Conservation (phyloP, 495 filamentous ascomycete genomes). For the Penicillium malachiteum region DNA sequence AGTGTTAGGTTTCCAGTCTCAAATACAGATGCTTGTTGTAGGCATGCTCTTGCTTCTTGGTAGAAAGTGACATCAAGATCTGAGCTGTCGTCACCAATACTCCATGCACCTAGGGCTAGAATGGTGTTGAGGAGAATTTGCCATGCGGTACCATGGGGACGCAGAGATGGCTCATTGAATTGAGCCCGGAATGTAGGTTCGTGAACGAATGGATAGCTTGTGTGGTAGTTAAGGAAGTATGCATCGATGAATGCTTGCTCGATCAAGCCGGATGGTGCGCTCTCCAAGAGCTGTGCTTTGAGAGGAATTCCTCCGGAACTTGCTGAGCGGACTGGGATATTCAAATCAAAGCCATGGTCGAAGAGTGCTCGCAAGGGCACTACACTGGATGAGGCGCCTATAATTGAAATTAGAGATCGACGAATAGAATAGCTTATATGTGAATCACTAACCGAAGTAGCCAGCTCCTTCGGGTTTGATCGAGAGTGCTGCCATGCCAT, state of each 20-base stretch:
- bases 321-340: slow-evolving; percentile 37
- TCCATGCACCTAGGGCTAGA: slow-evolving; percentile 52
- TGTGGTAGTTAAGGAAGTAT: slow-evolving; percentile 53
- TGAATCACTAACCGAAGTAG: slow-evolving; percentile 43
- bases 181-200: slow-evolving; percentile 56
- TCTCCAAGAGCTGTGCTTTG: slow-evolving; percentile 43
- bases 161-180: slow-evolving; percentile 49
- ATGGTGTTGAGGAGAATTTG: slow-evolving; percentile 53
- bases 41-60: slow-evolving; percentile 43
- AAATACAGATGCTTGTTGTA: slow-evolving; percentile 48
- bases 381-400: slow-evolving; percentile 48
- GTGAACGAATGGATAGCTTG: slow-evolving; percentile 55
- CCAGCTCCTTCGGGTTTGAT: slow-evolving; percentile 50
- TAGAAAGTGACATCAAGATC: slow-evolving; percentile 49
- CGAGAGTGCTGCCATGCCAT: slow-evolving; percentile 55
- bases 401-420: slow-evolving; percentile 8
- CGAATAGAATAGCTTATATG: background rate
- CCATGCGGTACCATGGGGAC: slow-evolving; percentile 51
- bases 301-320: slow-evolving; percentile 35
- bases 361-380: slow-evolving; percentile 45
- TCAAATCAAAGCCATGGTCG: slow-evolving; percentile 48
- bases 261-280: slow-evolving; percentile 43
- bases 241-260: slow-evolving; percentile 51
- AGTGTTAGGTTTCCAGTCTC: slow-evolving; percentile 53
- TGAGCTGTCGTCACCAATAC: slow-evolving; percentile 48